A percentile compares a stretch with the other conserved stretches of the same genome.
These are phyloP conservation scores for Lactarius hatsudake DNA, from an alignment of 768 basidiomycete genomes.

Conservation along the genomic window DNA sequence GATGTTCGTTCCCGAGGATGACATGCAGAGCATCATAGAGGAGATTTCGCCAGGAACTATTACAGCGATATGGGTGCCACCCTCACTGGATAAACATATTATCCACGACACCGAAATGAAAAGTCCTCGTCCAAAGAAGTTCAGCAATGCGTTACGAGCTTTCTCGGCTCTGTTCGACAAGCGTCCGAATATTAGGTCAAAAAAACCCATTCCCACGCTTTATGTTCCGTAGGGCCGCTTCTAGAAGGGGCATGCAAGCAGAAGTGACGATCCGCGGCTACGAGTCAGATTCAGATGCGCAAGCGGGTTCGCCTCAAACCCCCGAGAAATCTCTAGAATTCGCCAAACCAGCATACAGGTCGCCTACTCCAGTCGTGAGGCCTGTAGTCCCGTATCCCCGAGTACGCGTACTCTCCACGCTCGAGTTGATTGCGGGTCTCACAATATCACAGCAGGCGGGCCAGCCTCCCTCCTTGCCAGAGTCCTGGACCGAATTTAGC, in stretches of 20 bases:
- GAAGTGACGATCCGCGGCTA: not conserved
- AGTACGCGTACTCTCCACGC: not conserved
- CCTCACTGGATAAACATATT: not conserved
- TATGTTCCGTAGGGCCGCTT: not conserved
- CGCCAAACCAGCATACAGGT: not conserved
- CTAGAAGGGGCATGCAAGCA: not conserved
- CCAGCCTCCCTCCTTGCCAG: not conserved
- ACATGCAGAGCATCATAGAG: not conserved
- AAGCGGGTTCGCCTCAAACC: not conserved
- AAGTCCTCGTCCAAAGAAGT: not conserved
- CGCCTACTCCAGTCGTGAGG: not conserved
- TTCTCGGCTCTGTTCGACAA: not conserved
- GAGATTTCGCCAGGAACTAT: not conserved
- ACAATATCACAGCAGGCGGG: not conserved
- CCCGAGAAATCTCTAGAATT: not conserved
- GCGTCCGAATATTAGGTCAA: not conserved
- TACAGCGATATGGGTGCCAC: not conserved
- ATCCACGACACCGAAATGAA: not conserved
- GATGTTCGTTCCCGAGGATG: conserved; percentile 4
- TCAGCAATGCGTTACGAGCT: not conserved
- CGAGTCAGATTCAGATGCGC: not conserved
- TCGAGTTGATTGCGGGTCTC: not conserved
- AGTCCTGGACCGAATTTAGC: not conserved
- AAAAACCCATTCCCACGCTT: not conserved
- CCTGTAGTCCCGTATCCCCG: not conserved